These are phyloP conservation scores for Phytophthora hybrid DNA, from an alignment of 352 stramenopile genomes.

Conservation along the genomic window DNA sequence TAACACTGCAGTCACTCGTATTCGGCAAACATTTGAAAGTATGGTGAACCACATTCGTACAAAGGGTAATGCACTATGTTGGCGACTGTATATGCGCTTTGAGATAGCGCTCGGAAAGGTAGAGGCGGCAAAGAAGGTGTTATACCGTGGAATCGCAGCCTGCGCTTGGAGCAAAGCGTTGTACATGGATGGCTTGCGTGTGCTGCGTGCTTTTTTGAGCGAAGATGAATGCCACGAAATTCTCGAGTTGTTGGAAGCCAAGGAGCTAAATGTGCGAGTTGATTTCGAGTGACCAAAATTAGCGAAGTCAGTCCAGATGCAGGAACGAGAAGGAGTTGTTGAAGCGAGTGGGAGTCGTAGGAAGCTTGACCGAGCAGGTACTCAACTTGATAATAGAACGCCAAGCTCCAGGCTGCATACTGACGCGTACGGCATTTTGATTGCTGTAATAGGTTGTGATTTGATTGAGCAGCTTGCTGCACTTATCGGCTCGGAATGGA, in stretches of 20 bases:
- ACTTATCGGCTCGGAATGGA: slow-evolving; percentile 31
- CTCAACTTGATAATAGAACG: neutral
- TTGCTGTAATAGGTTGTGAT: slow-evolving; percentile 10
- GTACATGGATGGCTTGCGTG: slow-evolving; percentile 70
- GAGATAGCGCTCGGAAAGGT: slow-evolving; percentile 77
- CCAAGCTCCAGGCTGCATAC: neutral
- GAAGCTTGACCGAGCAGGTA: slow-evolving; percentile 12
- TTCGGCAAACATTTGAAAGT: slow-evolving; percentile 70
- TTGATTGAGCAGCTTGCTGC: slow-evolving; percentile 37
- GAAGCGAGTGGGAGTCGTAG: neutral
- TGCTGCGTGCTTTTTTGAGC: slow-evolving; percentile 74
- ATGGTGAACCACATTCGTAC: slow-evolving; percentile 68
- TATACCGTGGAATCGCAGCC: slow-evolving; percentile 75
- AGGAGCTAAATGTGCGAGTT: slow-evolving; percentile 75
- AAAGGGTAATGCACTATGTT: slow-evolving; percentile 62
- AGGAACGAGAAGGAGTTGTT: slow-evolving; percentile 2
- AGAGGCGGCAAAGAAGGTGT: slow-evolving; percentile 70
- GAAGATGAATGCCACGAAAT: slow-evolving; percentile 71
- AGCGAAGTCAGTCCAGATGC: slow-evolving; percentile 9
- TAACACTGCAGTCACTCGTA: slow-evolving; percentile 54
- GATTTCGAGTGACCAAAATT: slow-evolving; percentile 43
- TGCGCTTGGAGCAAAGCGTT: slow-evolving; percentile 85
- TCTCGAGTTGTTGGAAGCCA: slow-evolving; percentile 70
- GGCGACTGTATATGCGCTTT: slow-evolving; percentile 83
- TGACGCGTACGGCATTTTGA: neutral